Evolutionary conservation across 108 stramenopile genomes (phyloP), one percentile per base, ranked within the genome.

Genomic region (Bacterosira constricta): DNA sequence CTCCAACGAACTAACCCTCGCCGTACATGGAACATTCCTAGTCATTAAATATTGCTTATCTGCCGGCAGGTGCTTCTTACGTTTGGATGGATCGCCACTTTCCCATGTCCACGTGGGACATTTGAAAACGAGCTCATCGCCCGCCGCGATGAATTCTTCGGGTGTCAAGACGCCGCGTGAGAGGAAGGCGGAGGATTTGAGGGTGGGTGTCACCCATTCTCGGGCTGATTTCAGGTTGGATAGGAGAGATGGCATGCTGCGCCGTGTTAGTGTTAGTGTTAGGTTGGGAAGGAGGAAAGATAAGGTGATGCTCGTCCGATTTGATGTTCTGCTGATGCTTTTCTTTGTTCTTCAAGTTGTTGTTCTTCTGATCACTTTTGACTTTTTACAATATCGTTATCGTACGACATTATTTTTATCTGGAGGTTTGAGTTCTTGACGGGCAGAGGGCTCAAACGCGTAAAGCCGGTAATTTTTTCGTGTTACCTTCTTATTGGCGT

Each of bases 31-130:
- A 8, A 98, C 98, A 60, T 90, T 87, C 17, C 91, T 77, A 17
- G 96, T 96, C 12, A 97, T 77, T 15, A 98, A 69, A 77, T 79
- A 98, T 71, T 98, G 96, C 78, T 98, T 98, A 53, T 95, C 85
- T 1, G 78, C 41, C 0, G 96, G 96, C 13, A 97, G 67, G 58
- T 91, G 89, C 0, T 77, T 64, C 58, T 91, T 90, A 4, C 64
- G 47, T 27, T 61, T 64, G n/a, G 62, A 59, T 0, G 88, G 81
- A 37, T 90, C 95, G 38, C 93, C 93, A 4, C 53, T 30, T 66
- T 93, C 91, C 96, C 96, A 98, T 10, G 71, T 66, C 98, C 98
- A 98, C n/a, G 96, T 93, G 18, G 98, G 98, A 69, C 96, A 97
- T 39, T 82, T 82, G 71, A 82, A 89, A 32, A 97, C 95, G 8